Percentiles rank a stretch among this genome's conserved stretches.
Evolutionary conservation across 768 basidiomycete species (phyloP).

Genomic region (Lentinula edodes): DNA sequence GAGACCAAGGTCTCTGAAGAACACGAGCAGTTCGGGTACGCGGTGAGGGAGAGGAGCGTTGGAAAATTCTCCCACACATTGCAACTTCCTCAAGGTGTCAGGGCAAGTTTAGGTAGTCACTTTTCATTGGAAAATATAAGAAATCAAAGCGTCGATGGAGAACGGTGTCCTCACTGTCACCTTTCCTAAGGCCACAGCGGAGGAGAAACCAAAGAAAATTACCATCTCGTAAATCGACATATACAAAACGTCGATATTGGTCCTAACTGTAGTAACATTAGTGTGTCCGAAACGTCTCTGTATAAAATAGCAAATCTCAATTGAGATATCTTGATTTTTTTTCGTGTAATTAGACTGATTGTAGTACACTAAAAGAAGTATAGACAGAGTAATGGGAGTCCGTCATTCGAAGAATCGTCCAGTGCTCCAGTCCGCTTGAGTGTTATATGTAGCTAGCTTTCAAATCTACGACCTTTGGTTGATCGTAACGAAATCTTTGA

Average conservation of each 20-base stretch:
- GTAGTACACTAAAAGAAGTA: too few species aligned
- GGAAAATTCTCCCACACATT: constrained; percentile 43
- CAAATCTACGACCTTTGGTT: neutral
- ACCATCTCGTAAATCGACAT: constrained; percentile 22
- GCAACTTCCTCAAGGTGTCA: constrained; percentile 48
- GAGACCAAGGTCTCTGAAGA: constrained; percentile 34
- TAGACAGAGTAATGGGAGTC: too few species aligned
- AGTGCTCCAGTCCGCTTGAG: too few species aligned
- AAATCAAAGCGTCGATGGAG: constrained; percentile 42
- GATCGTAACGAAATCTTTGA: neutral
- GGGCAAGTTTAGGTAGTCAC: constrained; percentile 27
- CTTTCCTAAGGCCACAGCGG: constrained; percentile 44
- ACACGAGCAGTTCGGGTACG: constrained; percentile 33
- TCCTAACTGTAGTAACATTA: neutral
- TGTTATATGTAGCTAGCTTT: too few species aligned
- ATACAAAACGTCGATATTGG: too few species aligned
- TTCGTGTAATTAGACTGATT: too few species aligned
- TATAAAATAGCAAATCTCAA: too few species aligned
- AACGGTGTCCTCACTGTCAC: constrained; percentile 45
- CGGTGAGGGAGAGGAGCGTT: constrained; percentile 46
- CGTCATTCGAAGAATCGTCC: too few species aligned
- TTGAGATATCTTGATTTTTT: too few species aligned
- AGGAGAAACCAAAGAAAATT: constrained; percentile 28
- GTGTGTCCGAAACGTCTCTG: too few species aligned
- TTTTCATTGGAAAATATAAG: constrained; percentile 6